Conservation (phyloP, 176 grass and related monocot genomes). For the Dendrocalamus sinicus region DNA sequence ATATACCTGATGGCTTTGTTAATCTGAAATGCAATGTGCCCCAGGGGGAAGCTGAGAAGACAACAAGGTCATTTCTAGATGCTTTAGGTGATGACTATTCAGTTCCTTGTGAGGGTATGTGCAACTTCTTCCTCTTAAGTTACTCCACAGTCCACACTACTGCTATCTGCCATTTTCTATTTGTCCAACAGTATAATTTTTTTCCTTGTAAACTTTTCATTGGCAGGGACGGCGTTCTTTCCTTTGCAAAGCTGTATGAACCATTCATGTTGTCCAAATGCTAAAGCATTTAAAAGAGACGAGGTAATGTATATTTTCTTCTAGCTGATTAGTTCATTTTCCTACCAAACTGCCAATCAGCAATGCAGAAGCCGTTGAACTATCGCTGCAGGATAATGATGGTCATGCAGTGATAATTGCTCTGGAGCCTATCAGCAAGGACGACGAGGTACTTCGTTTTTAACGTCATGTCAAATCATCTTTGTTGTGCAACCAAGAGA, state of each 20-base stretch:
- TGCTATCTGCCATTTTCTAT: conserved; percentile 17
- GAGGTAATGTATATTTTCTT: conserved; percentile 49
- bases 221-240: conserved; percentile 87
- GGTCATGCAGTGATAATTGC: conserved; percentile 75
- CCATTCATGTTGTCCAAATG: conserved; percentile 92
- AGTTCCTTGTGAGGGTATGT: conserved; percentile 78
- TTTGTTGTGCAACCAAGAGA: not conserved
- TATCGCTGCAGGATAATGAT: conserved; percentile 74
- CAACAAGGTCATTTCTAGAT: conserved; percentile 58
- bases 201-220: conserved; percentile 34
- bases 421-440: conserved; percentile 52
- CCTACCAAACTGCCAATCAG: conserved; percentile 23
- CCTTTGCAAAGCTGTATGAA: conserved; percentile 99
- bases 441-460: conserved; percentile 70
- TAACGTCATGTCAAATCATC: not conserved
- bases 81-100: conserved; percentile 88
- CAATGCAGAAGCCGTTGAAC: conserved; percentile 12
- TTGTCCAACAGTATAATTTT: not conserved
- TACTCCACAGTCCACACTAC: not conserved
- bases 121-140: conserved; percentile 6
- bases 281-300: conserved; percentile 97
- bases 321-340: conserved; percentile 6
- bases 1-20: conserved; percentile 25
- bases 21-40: conserved; percentile 36
- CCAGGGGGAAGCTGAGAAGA: conserved; percentile 70